A percentile compares a stretch with the other conserved stretches of the same genome.
Conservation (phyloP, 257 asterid genomes). For the Capsicum chinense region DNA sequence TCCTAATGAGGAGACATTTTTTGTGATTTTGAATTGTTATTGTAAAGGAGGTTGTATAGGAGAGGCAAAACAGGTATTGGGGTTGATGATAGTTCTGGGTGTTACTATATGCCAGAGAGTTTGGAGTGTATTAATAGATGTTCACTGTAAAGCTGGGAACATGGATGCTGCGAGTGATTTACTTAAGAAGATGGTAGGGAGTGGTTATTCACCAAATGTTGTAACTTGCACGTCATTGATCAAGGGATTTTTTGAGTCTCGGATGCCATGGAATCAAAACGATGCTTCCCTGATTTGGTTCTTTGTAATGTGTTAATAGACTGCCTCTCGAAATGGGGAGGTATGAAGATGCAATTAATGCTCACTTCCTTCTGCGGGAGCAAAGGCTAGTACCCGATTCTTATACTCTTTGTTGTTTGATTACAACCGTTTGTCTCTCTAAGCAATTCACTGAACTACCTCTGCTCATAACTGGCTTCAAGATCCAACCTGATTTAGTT, state of each 20-base stretch:
- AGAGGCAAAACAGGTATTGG: conserved; percentile 65
- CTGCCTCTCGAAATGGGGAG: conserved; percentile 70
- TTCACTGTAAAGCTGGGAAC: conserved; percentile 54
- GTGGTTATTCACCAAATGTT: conserved; percentile 66
- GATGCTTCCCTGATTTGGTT: conserved; percentile 68
- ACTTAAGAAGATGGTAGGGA: conserved; percentile 59
- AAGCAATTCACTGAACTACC: conserved; percentile 65
- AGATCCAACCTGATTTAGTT: conserved; percentile 71
- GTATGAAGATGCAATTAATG: conserved; percentile 61
- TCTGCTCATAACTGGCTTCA: conserved; percentile 58
- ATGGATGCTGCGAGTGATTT: conserved; percentile 59
- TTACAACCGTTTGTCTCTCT: conserved; percentile 60
- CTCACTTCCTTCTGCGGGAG: conserved; percentile 59
- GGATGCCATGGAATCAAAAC: conserved; percentile 58
- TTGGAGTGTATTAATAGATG: conserved; percentile 71
- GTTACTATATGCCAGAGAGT: conserved; percentile 49
- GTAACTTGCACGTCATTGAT: conserved; percentile 70
- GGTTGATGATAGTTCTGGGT: conserved; percentile 67
- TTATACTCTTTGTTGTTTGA: conserved; percentile 67
- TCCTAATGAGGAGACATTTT: conserved; percentile 62
- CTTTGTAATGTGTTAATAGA: conserved; percentile 76
- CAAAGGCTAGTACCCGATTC: conserved; percentile 64
- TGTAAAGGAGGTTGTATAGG: conserved; percentile 52
- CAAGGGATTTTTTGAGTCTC: conserved; percentile 63
- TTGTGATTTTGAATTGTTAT: conserved; percentile 59